These are phyloP conservation scores for Aspergillus fructus DNA, from an alignment of 2,329 filamentous ascomycete species.

Conservation along the genomic window DNA sequence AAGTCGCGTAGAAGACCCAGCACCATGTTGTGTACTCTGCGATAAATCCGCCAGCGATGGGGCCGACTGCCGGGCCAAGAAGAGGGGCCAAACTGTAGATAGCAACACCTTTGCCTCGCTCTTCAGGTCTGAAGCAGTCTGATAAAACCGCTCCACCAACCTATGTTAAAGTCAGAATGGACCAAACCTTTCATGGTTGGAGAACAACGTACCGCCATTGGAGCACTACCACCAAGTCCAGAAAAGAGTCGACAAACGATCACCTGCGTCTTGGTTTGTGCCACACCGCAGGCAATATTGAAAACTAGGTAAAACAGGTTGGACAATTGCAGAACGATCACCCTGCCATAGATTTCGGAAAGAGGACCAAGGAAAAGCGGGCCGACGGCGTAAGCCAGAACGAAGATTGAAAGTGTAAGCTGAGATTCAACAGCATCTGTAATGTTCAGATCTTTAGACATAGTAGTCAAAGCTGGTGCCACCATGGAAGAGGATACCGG, in stretches of 20 bases:
- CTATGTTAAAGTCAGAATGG: constrained; percentile 20
- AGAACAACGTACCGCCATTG: constrained; percentile 46
- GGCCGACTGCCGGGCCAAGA: constrained; percentile 65
- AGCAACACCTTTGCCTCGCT: constrained; percentile 62
- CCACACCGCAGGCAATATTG: constrained; percentile 60
- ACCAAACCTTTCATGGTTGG: not conserved
- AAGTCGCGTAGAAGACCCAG: constrained; percentile 70
- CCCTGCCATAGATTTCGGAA: constrained; percentile 58
- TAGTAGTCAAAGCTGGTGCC: constrained; percentile 51
- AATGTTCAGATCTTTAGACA: constrained; percentile 57
- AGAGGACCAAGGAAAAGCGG: constrained; percentile 54
- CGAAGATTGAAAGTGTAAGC: constrained; percentile 56
- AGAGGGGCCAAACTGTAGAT: constrained; percentile 65
- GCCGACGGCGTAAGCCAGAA: constrained; percentile 55
- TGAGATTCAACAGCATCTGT: constrained; percentile 44
- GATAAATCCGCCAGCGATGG: constrained; percentile 66
- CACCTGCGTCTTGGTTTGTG: constrained; percentile 53
- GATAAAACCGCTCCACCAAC: constrained; percentile 52
- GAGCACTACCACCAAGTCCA: constrained; percentile 59
- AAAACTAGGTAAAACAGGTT: constrained; percentile 59
- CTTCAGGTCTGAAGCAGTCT: constrained; percentile 61
- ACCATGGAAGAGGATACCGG: constrained; percentile 64
- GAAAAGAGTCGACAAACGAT: constrained; percentile 60
- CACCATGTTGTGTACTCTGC: constrained; percentile 65
- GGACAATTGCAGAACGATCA: constrained; percentile 53